Percentiles rank a stretch among this genome's conserved stretches.
Conservation (phyloP, 1,284 basidiomycete genomes). For the Heterobasidion annosum region DNA sequence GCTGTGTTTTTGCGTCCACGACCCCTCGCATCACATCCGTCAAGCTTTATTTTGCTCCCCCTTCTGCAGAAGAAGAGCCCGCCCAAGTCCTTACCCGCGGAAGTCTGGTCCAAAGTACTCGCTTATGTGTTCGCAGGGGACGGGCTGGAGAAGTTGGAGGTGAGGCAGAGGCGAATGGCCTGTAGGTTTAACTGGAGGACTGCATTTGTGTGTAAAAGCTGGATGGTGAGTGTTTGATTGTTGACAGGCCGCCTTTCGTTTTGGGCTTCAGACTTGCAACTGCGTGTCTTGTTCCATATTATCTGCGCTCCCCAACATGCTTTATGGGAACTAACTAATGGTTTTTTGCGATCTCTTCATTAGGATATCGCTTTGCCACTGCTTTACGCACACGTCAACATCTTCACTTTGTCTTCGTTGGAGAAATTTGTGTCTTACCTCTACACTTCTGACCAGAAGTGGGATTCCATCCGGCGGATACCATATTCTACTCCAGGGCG, state of each 20-base stretch:
- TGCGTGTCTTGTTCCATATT: not conserved
- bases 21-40: slow-evolving; percentile 33
- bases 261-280: not conserved
- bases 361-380: slow-evolving; percentile 64
- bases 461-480: slow-evolving; percentile 80
- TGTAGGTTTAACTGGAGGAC: slow-evolving; percentile 21
- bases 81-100: slow-evolving; percentile 50
- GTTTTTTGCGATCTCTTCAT: not conserved
- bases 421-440: slow-evolving; percentile 49
- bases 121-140: slow-evolving; percentile 33
- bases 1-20: slow-evolving; percentile 28
- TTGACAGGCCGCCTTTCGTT: not conserved
- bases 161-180: slow-evolving; percentile 9
- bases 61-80: slow-evolving; percentile 46
- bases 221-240: slow-evolving; percentile 42
- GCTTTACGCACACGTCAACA: slow-evolving; percentile 50
- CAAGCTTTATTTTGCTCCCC: slow-evolving; percentile 56
- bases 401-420: slow-evolving; percentile 39
- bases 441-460: slow-evolving; percentile 57
- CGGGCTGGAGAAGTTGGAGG: slow-evolving; percentile 4
- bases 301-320: not conserved
- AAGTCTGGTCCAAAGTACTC: slow-evolving; percentile 64
- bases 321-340: slow-evolving; percentile 1
- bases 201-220: slow-evolving; percentile 58
- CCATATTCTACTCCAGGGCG: slow-evolving; percentile 78